Conservation (phyloP, 441 rosid species). For the Manihot esculenta region DNA sequence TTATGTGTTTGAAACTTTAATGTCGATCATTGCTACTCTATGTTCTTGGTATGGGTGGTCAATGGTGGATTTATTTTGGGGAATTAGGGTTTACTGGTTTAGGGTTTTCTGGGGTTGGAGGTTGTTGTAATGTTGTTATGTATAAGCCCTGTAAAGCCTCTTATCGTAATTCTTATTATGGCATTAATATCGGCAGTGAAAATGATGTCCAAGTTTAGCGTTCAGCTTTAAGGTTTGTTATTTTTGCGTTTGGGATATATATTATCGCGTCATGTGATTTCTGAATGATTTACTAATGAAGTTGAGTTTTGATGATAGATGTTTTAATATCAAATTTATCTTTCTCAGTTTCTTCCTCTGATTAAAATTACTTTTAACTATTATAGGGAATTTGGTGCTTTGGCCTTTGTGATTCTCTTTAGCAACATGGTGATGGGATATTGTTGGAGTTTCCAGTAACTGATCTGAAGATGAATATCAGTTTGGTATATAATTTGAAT, state of each 20-base stretch:
- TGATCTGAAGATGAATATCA: neutral
- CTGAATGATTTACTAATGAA: too few species aligned
- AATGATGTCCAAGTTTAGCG: too few species aligned
- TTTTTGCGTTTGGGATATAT: neutral
- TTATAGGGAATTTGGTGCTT: neutral
- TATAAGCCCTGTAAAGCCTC: neutral
- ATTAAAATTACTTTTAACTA: neutral
- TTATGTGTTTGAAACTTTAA: too few species aligned
- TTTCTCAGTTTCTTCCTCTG: neutral
- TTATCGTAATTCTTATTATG: neutral
- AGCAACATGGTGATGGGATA: neutral
- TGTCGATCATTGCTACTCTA: too few species aligned
- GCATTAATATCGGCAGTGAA: neutral
- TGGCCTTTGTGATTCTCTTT: neutral
- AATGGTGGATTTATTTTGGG: neutral
- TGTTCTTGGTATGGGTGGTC: too few species aligned
- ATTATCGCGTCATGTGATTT: neutral
- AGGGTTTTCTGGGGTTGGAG: neutral
- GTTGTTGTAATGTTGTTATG: neutral
- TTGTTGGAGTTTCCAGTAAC: neutral
- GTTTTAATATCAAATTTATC: neutral
- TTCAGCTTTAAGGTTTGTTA: too few species aligned
- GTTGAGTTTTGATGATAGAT: neutral
- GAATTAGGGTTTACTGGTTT: neutral
- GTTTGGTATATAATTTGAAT: neutral